Base-by-base conservation (phyloP, 768 basidiomycete genomes). In the Mycena albidolilacea region DNA sequence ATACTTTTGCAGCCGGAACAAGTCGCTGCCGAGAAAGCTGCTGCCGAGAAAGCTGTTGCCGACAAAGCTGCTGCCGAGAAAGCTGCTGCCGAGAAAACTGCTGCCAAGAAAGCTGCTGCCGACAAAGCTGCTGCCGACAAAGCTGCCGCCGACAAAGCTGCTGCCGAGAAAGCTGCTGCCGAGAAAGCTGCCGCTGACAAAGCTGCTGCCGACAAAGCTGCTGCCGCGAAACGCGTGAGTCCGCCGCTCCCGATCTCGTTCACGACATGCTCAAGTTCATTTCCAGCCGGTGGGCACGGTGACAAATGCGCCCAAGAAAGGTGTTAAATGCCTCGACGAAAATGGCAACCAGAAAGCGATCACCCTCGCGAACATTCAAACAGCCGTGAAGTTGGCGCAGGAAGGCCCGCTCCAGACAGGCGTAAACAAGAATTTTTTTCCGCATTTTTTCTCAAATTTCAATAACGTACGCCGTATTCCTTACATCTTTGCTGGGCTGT, bases 401-500 rank as follows among this genome's bases (percentile, higher is more conserved):
- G 35, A 23, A 54, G 64, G 64, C 46, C 64, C 64, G 50, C 48
- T 64, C 64, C 46, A 37, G 30, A 54, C 17, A n/a, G 64, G 37
- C 48, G 46, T 10, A 50, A 52, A 52, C 48, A 39, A 52, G 48
- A 64, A 54, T 5, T 21, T 54, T 54, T 69, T 69, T 55, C 67
- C 67, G 30, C 67, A 69, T 52, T 12, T 61, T 50, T 69, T 69
- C 67, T 37, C 35, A 50, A 69, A 69, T 50, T 54, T 54, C 52
- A 35, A 60, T 12, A 12, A 37, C 21, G 57, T 61, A 48, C 67
- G 43, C 23, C 39, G 23, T 54, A 54, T 54, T 54, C 17, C 6
- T 30, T 54, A 54, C 52, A 21, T 54, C 52, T 54, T 54, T 23
- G 10, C 30, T 23, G 52, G 23, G 52, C 52, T 23, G 52, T 54